Base-by-base conservation (phyloP, 1,284 basidiomycete genomes). In the Phellopilus nigrolimitatus region DNA sequence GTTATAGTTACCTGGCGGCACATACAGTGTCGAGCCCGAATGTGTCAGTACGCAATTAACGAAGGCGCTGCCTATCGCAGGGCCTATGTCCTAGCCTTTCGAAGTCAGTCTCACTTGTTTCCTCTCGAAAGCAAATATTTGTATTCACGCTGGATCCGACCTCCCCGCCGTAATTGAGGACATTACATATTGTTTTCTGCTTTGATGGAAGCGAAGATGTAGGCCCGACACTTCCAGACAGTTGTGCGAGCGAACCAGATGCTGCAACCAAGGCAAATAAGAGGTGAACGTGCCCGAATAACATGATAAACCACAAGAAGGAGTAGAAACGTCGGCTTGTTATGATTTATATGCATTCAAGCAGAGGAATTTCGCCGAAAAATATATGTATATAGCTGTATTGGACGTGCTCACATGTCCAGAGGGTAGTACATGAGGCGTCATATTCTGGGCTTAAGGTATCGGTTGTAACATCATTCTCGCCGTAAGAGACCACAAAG, bases 41-140 rank as follows among this genome's bases (percentile, higher is more conserved):
- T 57, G 50, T 30, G 50, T 56, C 25, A 56, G 28, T 7, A 60
- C 56, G 40, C 59, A 62, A 31, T 65, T 61, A 24, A 54, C 63
- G 59, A 65, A 69, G 8, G 67, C 64, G 46, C 44, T 60, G 4
- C 57, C 54, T 38, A 69, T 69, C 1, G 67, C 66, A 38, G 67
- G 67, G 0, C 67, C 67, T 41, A 68, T 68, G 44, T 68, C 66
- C 53, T 55, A 46, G 12, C 12, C 21, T 7, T 30, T 10, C 7
- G 3, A 19, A 38, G 15, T 19, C 13, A 28, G 39, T 19, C 12
- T n/a, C 19, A 33, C 13, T 25, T 22, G 7, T 36, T 27, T 13
- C 1, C 27, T 5, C 1, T n/a, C 21, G 7, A 28, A 13, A 39
- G 3, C 8, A 25, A 33, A 21, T 21, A 13, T 34, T n/a, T 12